Conservation (phyloP, 306 rosid species). For the Medicago truncatula region MtrunA17r5.0-ANR NC_053042.1:49452501-49453000, state of each 20-base stretch:
- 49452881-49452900: background rate
- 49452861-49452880: background rate
- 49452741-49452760: background rate
- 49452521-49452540: too few relatives aligned
- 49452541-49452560: too few relatives aligned
- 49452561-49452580: too few relatives aligned
- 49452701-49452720: too few relatives aligned
- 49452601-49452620: too few relatives aligned
- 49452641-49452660: too few relatives aligned
- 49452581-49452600: too few relatives aligned
- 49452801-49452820: slow-evolving; percentile 23
- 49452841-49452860: background rate
- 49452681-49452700: too few relatives aligned
- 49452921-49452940: background rate
- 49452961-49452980: slow-evolving; percentile 9
- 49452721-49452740: too few relatives aligned
- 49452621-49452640: too few relatives aligned
- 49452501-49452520: too few relatives aligned
- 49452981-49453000: background rate
- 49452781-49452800: background rate
- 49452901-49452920: slow-evolving; percentile 2
- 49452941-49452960: slow-evolving; percentile 39
- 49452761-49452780: background rate
- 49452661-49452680: too few relatives aligned
- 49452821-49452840: slow-evolving; percentile 23